phyloP scores from a whole-genome alignment of 495 filamentous ascomycete species.

The Parathielavia appendiculata region DNA sequence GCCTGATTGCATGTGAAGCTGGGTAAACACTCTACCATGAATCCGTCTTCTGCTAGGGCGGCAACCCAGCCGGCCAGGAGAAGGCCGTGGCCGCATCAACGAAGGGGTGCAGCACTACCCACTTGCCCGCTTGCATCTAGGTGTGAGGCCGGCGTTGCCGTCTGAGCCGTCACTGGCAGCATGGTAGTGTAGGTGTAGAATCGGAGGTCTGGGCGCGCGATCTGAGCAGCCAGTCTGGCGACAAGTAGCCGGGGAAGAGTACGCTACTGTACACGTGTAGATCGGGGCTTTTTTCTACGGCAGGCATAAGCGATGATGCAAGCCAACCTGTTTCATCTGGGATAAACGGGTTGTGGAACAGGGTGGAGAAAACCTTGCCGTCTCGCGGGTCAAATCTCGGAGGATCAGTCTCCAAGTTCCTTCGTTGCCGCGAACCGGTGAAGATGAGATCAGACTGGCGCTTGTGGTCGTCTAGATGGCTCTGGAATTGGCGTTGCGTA shows the following conservation, averaged over 20 bases:
- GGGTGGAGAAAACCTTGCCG: slow-evolving; percentile 28
- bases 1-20: slow-evolving; percentile 25
- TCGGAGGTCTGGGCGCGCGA: neutral
- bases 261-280: slow-evolving; percentile 6
- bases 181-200: neutral
- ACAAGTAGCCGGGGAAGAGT: neutral
- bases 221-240: neutral
- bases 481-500: neutral
- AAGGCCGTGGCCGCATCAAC: neutral
- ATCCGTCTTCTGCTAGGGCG: too few relatives aligned
- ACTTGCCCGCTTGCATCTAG: neutral
- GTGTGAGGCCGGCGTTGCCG: neutral
- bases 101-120: neutral
- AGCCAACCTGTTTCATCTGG: slow-evolving; percentile 31
- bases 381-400: slow-evolving; percentile 20
- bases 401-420: slow-evolving; percentile 13
- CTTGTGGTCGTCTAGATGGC: slow-evolving; percentile 6
- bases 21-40: neutral
- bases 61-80: neutral
- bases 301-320: slow-evolving; percentile 32
- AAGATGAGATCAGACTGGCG: slow-evolving; percentile 1
- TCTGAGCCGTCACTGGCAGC: neutral
- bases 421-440: neutral
- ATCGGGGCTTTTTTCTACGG: slow-evolving; percentile 23
- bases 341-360: slow-evolving; percentile 27